These are phyloP conservation scores for Coemansia sp. DNA, from an alignment of 192 early-diverging fungal genomes.

Conservation along the genomic window DNA sequence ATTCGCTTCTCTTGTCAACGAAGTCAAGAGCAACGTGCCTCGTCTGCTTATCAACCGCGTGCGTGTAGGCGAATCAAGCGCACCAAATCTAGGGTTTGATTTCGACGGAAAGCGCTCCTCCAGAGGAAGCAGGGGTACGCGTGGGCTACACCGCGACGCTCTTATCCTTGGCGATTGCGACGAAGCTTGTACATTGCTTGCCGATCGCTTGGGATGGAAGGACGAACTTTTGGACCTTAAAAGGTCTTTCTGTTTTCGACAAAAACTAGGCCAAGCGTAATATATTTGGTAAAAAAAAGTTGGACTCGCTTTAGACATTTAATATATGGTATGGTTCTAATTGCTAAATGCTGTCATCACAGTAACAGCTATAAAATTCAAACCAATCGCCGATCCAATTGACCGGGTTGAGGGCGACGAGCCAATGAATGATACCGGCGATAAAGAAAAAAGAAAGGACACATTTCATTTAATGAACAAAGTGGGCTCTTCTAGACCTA, in stretches of 20 bases:
- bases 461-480: not conserved
- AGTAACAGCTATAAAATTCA: too few relatives aligned
- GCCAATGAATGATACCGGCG: not conserved
- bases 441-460: too few relatives aligned
- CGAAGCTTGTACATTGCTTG: conserved; percentile 67
- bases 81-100: conserved; percentile 66
- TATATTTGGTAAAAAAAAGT: not conserved
- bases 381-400: not conserved
- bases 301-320: too few relatives aligned
- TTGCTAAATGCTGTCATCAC: too few relatives aligned
- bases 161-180: conserved; percentile 83
- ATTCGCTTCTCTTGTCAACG: conserved; percentile 77
- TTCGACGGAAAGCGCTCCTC: conserved; percentile 66
- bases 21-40: conserved; percentile 65
- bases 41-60: conserved; percentile 91
- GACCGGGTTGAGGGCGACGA: not conserved
- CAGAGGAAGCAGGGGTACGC: conserved; percentile 6
- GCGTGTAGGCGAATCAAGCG: conserved; percentile 63
- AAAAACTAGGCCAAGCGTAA: not conserved
- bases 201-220: conserved; percentile 72
- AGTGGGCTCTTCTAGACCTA: not conserved
- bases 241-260: conserved; percentile 9
- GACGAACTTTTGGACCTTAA: conserved; percentile 43
- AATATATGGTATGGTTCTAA: too few relatives aligned
- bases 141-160: conserved; percentile 67